Conservation (phyloP, 1,284 basidiomycete genomes). For the Nidula niveotomentosa region DNA sequence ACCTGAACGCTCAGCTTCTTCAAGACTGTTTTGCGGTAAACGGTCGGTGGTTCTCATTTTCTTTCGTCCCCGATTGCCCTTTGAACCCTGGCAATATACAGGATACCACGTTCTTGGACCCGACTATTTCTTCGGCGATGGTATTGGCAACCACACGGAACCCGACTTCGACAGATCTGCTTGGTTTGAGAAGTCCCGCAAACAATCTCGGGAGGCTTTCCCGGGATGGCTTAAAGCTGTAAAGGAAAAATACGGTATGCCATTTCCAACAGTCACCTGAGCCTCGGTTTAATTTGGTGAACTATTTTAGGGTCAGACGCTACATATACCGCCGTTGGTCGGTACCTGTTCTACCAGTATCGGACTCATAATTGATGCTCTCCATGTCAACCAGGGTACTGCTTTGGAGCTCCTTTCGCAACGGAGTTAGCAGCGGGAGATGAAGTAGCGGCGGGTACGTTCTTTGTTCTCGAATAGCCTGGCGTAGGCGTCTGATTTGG, state of each 20-base stretch:
- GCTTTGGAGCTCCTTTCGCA: slow-evolving; percentile 55
- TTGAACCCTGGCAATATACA: slow-evolving; percentile 13
- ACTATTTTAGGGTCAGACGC: slow-evolving; percentile 19
- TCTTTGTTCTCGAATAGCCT: too few relatives aligned
- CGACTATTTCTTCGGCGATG: slow-evolving; percentile 60
- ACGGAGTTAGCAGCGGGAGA: slow-evolving; percentile 42
- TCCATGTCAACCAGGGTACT: slow-evolving; percentile 39
- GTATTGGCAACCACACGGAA: slow-evolving; percentile 34
- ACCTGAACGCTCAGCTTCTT: slow-evolving; percentile 47
- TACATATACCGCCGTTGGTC: slow-evolving; percentile 28
- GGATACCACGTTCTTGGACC: slow-evolving; percentile 53
- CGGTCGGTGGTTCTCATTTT: slow-evolving; percentile 26
- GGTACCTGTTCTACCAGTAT: slow-evolving; percentile 1
- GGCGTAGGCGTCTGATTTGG: too few relatives aligned
- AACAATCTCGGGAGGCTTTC: slow-evolving; percentile 31
- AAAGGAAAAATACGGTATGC: slow-evolving; percentile 37
- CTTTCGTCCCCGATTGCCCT: too few relatives aligned
- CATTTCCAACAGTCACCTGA: background rate
- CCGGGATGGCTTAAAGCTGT: slow-evolving; percentile 53
- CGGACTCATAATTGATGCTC: background rate
- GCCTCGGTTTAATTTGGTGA: background rate
- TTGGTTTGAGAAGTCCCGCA: slow-evolving; percentile 37
- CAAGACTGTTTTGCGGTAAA: slow-evolving; percentile 52
- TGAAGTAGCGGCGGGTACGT: slow-evolving; percentile 45
- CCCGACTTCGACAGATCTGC: slow-evolving; percentile 34